Base-by-base conservation (phyloP, 208 protist genomes). In the Herpetomonas tarakana region DNA sequence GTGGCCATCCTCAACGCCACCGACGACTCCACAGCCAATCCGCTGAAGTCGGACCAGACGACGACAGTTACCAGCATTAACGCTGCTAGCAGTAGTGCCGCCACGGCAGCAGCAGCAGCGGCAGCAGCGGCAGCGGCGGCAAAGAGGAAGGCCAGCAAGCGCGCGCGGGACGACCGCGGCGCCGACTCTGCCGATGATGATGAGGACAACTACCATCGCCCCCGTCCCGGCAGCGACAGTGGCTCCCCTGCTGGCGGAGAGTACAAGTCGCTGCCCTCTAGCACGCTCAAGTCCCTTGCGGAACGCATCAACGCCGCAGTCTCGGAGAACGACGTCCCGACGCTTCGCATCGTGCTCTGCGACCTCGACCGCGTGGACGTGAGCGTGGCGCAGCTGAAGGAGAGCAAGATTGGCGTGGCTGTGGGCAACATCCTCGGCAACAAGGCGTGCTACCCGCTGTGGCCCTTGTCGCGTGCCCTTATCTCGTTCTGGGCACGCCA, bases 391-490 rank as follows among this genome's bases (percentile, higher is more conserved):
- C 74, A 94, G 51, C 70, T 94, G 52, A 65, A 80, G 49, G 71
- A 65, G 11, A 91, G 81, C 21, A 74, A 83, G 52, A 86, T 94
- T 62, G 88, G 88, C 11, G 78, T 90, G 38, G 83, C 88, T 0
- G 77, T 94, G 0, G 83, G 81, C 11, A 76, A 64, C 38, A 72
- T 91, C 52, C 63, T 90, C 22, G 77, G 71, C 26, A 57, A 59
- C 12, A 51, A 68, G 11, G 69, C 61, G 24, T 68, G 77, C 30
- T 57, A 71, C 35, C 72, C 76, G 6, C 59, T 91, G 29, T 90
- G 88, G 84, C 73, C 83, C 12, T 71, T 94, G 2, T 65, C 79
- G 0, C 71, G 75, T 24, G 83, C 81, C 29, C 68, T 94, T 52
- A 72, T 94, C 44, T 86, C 83, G 21, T 79, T 81, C 38, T 94